These are phyloP conservation scores for Pseudopyricularia javanii DNA, from an alignment of 2,329 filamentous ascomycete species.

Conservation along the genomic window DNA sequence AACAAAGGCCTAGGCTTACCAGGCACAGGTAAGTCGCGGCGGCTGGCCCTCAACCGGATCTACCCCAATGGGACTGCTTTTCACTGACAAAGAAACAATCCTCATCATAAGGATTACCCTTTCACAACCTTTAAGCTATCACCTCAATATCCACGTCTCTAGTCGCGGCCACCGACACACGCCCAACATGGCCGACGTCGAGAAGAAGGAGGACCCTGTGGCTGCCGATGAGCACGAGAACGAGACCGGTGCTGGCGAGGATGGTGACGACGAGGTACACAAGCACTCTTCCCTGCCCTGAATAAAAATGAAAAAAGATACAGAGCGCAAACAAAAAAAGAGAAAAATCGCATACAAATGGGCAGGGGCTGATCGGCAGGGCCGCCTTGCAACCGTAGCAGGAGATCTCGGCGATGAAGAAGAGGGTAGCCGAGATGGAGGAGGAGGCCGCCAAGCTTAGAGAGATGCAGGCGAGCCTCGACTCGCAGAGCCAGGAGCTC, in stretches of 20 bases:
- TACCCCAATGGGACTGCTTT: too few species aligned
- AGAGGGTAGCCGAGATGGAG: slow-evolving; percentile 79
- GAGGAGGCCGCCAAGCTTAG: slow-evolving; percentile 76
- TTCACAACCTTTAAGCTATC: too few species aligned
- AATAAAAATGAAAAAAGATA: background rate
- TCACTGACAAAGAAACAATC: too few species aligned
- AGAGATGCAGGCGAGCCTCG: slow-evolving; percentile 77
- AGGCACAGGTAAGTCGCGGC: too few species aligned
- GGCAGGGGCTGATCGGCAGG: background rate
- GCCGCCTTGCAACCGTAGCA: slow-evolving; percentile 29
- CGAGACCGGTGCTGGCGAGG: slow-evolving; percentile 1
- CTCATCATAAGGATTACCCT: too few species aligned
- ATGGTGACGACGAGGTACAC: slow-evolving; percentile 3
- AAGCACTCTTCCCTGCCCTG: background rate
- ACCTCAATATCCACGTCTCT: too few species aligned
- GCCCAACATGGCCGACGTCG: slow-evolving; percentile 1
- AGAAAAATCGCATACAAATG: background rate
- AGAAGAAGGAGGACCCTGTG: background rate
- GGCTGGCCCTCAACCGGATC: too few species aligned
- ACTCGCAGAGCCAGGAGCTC: slow-evolving; percentile 71
- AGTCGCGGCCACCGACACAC: background rate
- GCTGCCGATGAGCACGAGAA: background rate
- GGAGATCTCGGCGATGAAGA: slow-evolving; percentile 82
- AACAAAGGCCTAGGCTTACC: too few species aligned
- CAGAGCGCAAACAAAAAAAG: background rate